phyloP scores from a whole-genome alignment of 1,284 basidiomycete genomes.

The Puccinia triticina region DNA sequence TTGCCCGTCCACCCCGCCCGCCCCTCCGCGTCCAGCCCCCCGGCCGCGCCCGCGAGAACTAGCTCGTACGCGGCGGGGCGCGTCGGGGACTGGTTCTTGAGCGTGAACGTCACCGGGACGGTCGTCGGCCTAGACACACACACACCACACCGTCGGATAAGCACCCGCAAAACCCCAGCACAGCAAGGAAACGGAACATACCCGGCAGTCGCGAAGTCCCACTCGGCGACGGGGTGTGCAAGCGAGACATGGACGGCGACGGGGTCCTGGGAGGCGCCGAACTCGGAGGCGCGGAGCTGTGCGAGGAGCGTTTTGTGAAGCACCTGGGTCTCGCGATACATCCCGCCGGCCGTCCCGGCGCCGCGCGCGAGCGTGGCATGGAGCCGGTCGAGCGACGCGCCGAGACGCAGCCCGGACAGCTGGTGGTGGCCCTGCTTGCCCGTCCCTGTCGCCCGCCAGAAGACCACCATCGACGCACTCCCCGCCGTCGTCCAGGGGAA shows the following conservation, averaged over 20 bases:
- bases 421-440: conserved; percentile 69
- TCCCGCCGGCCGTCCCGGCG: conserved; percentile 72
- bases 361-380: conserved; percentile 67
- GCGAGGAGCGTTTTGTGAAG: conserved; percentile 71
- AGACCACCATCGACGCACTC: conserved; percentile 72
- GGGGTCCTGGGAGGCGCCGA: conserved; percentile 78
- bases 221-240: conserved; percentile 25
- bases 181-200: not conserved
- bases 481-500: conserved; percentile 79
- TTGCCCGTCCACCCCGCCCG: too few relatives aligned
- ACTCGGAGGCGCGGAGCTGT: conserved; percentile 71
- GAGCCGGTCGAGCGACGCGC: conserved; percentile 67
- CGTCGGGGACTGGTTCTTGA: conserved; percentile 41
- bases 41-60: too few relatives aligned
- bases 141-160: not conserved
- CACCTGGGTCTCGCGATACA: conserved; percentile 84
- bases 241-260: conserved; percentile 63
- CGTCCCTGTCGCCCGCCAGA: conserved; percentile 69
- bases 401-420: conserved; percentile 68
- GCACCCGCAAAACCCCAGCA: not conserved
- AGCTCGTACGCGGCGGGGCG: not conserved
- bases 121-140: conserved; percentile 14
- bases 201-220: conserved; percentile 41
- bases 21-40: too few relatives aligned
- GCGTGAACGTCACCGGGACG: conserved; percentile 23